phyloP scores from a whole-genome alignment of 2,329 filamentous ascomycete species.

The Moelleriella libera region DNA sequence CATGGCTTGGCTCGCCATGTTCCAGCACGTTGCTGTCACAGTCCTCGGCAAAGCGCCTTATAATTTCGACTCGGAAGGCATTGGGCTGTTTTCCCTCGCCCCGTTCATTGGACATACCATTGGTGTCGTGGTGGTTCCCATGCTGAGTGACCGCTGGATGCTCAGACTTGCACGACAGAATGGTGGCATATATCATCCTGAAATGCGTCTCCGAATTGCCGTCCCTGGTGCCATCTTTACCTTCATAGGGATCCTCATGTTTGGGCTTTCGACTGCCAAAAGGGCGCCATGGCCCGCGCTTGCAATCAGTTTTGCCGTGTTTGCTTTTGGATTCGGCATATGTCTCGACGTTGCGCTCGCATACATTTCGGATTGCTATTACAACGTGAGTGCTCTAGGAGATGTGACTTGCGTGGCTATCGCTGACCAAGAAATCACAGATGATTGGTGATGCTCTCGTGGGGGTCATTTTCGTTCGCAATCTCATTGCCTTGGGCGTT shows the following conservation, averaged over 20 bases:
- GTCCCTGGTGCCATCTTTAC: conserved; percentile 13
- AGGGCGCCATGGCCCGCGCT: conserved; percentile 23
- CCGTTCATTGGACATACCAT: conserved; percentile 22
- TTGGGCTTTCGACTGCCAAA: conserved; percentile 17
- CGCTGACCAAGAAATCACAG: conserved; percentile 3
- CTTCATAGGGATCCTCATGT: conserved; percentile 19
- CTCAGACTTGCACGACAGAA: conserved; percentile 20
- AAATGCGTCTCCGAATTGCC: conserved; percentile 22
- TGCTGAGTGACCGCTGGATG: conserved; percentile 22
- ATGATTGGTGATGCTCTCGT: conserved; percentile 11
- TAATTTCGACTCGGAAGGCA: conserved; percentile 10
- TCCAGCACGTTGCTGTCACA: conserved; percentile 5
- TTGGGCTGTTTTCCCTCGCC: conserved; percentile 13
- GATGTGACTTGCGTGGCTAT: neutral
- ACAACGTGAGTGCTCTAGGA: conserved; percentile 12
- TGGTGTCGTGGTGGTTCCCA: conserved; percentile 20
- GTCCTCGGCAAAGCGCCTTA: conserved; percentile 16
- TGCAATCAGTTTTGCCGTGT: conserved; percentile 18
- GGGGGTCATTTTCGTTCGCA: conserved; percentile 10
- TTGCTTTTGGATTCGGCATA: conserved; percentile 21
- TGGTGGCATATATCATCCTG: conserved; percentile 24
- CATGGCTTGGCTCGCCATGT: conserved; percentile 20
- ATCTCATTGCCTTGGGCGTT: conserved; percentile 8
- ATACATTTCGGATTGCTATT: conserved; percentile 20
- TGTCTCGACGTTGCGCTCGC: conserved; percentile 19